Evolutionary conservation across 2,329 filamentous ascomycete genomes (phyloP), one percentile per base, ranked within the genome.

Genomic region (Iodosphaeria phyllophila): DNA sequence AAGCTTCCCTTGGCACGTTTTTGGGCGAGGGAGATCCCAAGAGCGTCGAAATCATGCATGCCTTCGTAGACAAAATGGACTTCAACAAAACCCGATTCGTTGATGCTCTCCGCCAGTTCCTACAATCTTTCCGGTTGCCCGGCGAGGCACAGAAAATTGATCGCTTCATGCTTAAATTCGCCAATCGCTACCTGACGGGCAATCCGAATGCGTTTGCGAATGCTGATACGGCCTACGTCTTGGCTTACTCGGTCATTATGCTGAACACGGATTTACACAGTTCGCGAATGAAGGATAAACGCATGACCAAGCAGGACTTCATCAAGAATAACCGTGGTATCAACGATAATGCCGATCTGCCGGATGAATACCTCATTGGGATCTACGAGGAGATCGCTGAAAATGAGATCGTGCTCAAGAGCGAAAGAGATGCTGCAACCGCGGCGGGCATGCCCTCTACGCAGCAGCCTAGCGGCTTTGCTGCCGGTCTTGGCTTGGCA

Each of bases 321-420:
- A 92, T 98, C 57, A 93, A 92, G 58, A 98, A 98, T 52, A 98
- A 98, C 48, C 64, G 89, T 15, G 89, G 89, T 29, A 98, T 98
- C 57, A 95, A 98, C 50, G 89, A 98, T 51, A 86, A 79, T 36
- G 77, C 82, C 16, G 80, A 95, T 54, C 54, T 98, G 30, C 89
- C 91, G 0, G 73, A 91, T 24, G 89, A 98, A 18, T 98, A 98
- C 42, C 68, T 98, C 3, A 61, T 69, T 15, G 68, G 64, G 5
- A 95, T 98, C 27, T 98, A 74, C 37, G 86, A 98, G 5, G 89
- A 98, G 44, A 98, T 98, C 39, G 67, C 64, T 1, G 63, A 60
- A 29, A 86, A 95, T 32, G 89, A 98, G 48, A 98, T 98, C 36
- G 84, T 98, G 0, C 62, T 98, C 6, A 76, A 83, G 39, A 92